phyloP scores from a whole-genome alignment of 768 basidiomycete genomes.

The Favolaschia claudopus region DNA sequence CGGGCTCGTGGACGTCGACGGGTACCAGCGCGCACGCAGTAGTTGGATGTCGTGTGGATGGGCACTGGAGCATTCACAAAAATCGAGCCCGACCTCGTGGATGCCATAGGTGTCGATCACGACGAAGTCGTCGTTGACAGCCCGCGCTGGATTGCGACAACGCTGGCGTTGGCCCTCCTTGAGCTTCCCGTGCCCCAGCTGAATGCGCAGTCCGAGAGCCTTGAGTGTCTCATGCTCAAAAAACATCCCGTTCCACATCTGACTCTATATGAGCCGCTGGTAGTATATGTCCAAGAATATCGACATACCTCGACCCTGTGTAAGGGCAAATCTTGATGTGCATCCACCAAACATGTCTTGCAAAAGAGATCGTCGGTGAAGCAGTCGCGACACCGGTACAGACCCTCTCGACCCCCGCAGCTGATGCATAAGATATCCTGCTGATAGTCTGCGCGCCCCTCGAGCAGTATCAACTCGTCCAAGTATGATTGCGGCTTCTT shows the following conservation, averaged over 20 bases:
- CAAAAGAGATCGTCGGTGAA: slow-evolving; percentile 23
- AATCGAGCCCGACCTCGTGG: slow-evolving; percentile 20
- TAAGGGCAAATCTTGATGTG: slow-evolving; percentile 13
- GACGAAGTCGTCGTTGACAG: slow-evolving; percentile 11
- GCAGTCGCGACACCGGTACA: slow-evolving; percentile 24
- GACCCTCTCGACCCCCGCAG: background rate
- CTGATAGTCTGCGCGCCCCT: slow-evolving; percentile 4
- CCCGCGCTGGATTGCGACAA: background rate
- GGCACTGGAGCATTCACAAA: slow-evolving; percentile 17
- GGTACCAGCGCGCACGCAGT: slow-evolving; percentile 12
- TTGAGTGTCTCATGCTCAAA: slow-evolving; percentile 20
- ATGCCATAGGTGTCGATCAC: slow-evolving; percentile 18
- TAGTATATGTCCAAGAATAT: background rate
- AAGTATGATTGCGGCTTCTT: background rate
- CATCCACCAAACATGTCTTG: slow-evolving; percentile 17
- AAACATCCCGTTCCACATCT: slow-evolving; percentile 23
- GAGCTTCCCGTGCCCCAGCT: slow-evolving; percentile 20
- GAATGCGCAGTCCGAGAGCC: slow-evolving; percentile 24
- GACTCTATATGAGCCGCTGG: background rate
- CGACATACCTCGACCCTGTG: slow-evolving; percentile 23
- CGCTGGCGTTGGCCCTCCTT: background rate
- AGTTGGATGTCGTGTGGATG: slow-evolving; percentile 14
- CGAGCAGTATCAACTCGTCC: background rate
- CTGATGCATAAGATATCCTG: background rate
- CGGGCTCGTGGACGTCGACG: slow-evolving; percentile 8